Conservation (phyloP, 192 early-diverging fungal genomes). For the Paraglomus brasilianum region DNA sequence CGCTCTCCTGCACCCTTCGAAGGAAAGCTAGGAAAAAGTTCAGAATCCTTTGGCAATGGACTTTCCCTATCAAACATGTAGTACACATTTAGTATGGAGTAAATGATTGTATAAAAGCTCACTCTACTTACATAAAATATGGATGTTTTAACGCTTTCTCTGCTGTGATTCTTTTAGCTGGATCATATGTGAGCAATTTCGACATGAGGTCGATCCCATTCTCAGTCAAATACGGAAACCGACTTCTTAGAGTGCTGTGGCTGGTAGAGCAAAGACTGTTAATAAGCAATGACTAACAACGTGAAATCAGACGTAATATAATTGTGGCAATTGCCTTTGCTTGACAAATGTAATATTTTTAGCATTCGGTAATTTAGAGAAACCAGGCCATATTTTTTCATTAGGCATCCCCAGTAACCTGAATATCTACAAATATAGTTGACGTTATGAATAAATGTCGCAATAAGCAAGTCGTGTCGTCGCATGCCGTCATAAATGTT, state of each 20-base stretch:
- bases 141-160: constrained; percentile 88
- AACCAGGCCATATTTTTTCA: constrained; percentile 74
- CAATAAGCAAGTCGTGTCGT: neutral
- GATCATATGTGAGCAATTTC: constrained; percentile 80
- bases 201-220: constrained; percentile 78
- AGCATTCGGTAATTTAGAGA: constrained; percentile 60
- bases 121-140: constrained; percentile 66
- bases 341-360: constrained; percentile 72
- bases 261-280: constrained; percentile 2
- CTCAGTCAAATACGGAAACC: constrained; percentile 63
- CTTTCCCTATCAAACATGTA: constrained; percentile 51
- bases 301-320: too few species aligned
- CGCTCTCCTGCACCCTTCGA: constrained; percentile 62
- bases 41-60: constrained; percentile 88
- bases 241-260: constrained; percentile 47
- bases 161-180: constrained; percentile 82
- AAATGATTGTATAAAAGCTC: neutral
- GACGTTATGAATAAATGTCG: neutral
- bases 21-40: constrained; percentile 94
- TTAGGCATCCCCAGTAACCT: constrained; percentile 85
- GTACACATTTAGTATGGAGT: neutral
- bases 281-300: neutral
- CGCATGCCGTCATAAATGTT: neutral
- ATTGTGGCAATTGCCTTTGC: constrained; percentile 61
- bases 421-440: constrained; percentile 63